Base-by-base conservation (phyloP, 371 early-diverging fungal genomes). In the Saksenaea vasiformis region DNA sequence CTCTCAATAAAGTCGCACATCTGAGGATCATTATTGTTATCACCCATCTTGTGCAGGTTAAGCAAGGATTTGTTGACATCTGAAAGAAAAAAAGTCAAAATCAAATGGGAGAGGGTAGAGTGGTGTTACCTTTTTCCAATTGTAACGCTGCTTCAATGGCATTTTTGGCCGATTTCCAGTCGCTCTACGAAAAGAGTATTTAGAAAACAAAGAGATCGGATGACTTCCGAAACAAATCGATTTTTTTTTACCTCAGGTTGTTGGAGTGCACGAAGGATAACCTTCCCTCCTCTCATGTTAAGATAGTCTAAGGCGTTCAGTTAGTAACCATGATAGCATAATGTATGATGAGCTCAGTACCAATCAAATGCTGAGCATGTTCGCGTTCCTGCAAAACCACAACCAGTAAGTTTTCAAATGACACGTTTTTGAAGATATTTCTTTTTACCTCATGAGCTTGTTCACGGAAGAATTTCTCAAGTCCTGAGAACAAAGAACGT, bases 41-140 rank as follows among this genome's bases (percentile, higher is more conserved):
- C 88, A 11, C 80, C 82, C 54, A 87, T 68, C 73, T 82, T 84
- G 76, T 89, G 88, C 38, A 90, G 78, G 65, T 87, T 84, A 34
- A 90, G 72, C 37, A 90, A 68, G 19, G 85, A 79, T 65, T 86
- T 85, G 79, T 90, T 90, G 66, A 90, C 90, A 72, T 86, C 88
- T 83, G 31, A 64, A 22, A 17, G 26, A 44, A 53, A 10, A 56
- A 51, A 22, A 57, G 27, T 5, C n/a, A n/a, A 57, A 38, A 41
- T 47, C 53, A 28, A 26, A 44, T 4, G 11, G 47, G 15, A 26
- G 27, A 15, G 36, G 31, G 43, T 28, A 28, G 24, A 28, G 57
- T 7, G 47, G 28, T 14, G 66, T 53, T 72, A 83, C 86, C 83
- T 62, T 87, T 87, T 69, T 89, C 90, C 37, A 89, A 74, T 67